Conservation (phyloP, 148 eudicot species). For the Nepenthes mirabilis region DNA sequence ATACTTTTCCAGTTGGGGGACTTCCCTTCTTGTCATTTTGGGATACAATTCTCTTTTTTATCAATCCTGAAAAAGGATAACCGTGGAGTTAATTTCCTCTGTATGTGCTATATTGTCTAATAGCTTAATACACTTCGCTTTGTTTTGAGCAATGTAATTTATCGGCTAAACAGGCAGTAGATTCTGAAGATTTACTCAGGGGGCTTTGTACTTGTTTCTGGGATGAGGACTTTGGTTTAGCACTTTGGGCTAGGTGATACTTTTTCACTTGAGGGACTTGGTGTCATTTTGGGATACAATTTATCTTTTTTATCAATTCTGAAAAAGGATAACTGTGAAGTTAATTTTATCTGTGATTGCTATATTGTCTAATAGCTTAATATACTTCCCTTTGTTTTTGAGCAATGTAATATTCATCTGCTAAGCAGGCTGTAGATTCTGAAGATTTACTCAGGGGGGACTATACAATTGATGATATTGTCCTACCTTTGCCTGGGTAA, state of each 20-base stretch:
- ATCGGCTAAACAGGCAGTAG: slow-evolving; percentile 40
- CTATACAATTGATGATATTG: slow-evolving; percentile 63
- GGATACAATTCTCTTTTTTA: too few relatives aligned
- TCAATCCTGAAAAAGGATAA: too few relatives aligned
- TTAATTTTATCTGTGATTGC: too few relatives aligned
- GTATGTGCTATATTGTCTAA: too few relatives aligned
- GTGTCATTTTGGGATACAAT: too few relatives aligned
- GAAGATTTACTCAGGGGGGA: slow-evolving; percentile 57
- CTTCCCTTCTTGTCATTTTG: too few relatives aligned
- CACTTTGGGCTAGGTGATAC: too few relatives aligned
- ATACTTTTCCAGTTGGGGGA: not conserved
- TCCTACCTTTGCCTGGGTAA: slow-evolving; percentile 94
- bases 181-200: slow-evolving; percentile 56
- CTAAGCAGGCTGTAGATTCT: slow-evolving; percentile 49
- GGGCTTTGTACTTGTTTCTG: slow-evolving; percentile 7
- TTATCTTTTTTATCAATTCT: too few relatives aligned
- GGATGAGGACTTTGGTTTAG: too few relatives aligned
- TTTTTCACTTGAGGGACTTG: not conserved
- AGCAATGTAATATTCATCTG: not conserved
- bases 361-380: not conserved
- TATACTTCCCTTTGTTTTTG: too few relatives aligned
- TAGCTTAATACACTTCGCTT: not conserved
- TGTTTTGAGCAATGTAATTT: not conserved
- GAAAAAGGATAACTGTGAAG: too few relatives aligned
- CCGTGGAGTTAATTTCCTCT: too few relatives aligned